Evolutionary conservation across 2,329 filamentous ascomycete species (phyloP).

Genomic region (Aspergillus sp.): DNA sequence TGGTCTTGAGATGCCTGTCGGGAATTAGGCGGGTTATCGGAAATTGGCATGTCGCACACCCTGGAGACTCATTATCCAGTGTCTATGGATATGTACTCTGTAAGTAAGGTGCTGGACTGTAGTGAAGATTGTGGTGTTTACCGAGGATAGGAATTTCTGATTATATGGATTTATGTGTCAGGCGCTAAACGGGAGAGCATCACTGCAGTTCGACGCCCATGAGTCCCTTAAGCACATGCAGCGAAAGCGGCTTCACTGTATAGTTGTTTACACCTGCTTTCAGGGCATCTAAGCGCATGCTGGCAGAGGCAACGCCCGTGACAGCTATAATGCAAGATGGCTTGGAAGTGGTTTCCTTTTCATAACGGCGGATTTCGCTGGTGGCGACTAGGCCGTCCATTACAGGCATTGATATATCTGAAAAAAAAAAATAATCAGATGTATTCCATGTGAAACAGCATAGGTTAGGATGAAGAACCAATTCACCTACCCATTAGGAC

Average conservation of each 20-base stretch:
- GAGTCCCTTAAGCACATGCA: slow-evolving; percentile 22
- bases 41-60: no score
- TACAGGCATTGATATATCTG: slow-evolving; percentile 39
- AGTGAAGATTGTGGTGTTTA: no score
- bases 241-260: slow-evolving; percentile 25
- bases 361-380: slow-evolving; percentile 31
- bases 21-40: no score
- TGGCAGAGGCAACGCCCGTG: slow-evolving; percentile 24
- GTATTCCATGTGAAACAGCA: background rate
- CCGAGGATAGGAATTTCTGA: no score
- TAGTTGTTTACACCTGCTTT: slow-evolving; percentile 25
- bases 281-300: slow-evolving; percentile 23
- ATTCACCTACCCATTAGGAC: slow-evolving; percentile 24
- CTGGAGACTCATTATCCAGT: no score
- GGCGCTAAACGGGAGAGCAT: background rate
- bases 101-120: no score
- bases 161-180: background rate
- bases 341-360: slow-evolving; percentile 17
- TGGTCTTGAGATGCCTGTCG: no score
- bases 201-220: slow-evolving; percentile 11
- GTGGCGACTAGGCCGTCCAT: slow-evolving; percentile 39
- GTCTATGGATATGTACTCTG: no score
- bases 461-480: background rate
- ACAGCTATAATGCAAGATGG: slow-evolving; percentile 24
- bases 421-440: slow-evolving; percentile 15